Base-by-base conservation (phyloP, 805 yeast species). In the Yarrowia sp. region DNA sequence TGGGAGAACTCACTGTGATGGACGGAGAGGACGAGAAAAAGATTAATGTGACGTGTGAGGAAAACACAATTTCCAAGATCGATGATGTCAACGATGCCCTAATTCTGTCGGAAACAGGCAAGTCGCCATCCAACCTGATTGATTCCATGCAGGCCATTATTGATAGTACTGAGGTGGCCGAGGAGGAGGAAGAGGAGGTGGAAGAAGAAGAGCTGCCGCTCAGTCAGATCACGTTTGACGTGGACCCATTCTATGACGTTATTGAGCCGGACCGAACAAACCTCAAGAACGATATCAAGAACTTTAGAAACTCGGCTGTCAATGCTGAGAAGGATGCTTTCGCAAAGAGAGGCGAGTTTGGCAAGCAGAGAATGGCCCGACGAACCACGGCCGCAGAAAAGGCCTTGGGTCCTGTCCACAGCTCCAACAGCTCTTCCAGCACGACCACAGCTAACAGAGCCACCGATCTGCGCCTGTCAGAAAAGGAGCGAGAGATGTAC, bases 291-390 rank as follows among this genome's bases (percentile, higher is more conserved):
- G 73, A 69, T 14, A 68, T 71, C 35, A 56, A 48, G 24, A 58
- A 63, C 38, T 71, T 71, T 46, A 36, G 73, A 56, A 62, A 66
- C 40, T 67, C 67, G 26, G 65, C 72, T 6, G 28, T 67, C 35
- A 38, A 32, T 19, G 41, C 65, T 24, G 72, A 70, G 52, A 48
- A 52, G 30, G 49, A 30, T 7, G 58, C 67, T 17, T 48, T 49
- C 11, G 65, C 62, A 9, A 67, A 48, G 22, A 66, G 64, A 14
- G 67, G 56, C 32, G 65, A 52, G 43, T 66, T 65, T 51, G 68
- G 67, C 21, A 67, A 64, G 33, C 54, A 64, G 49, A 58, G 65
- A 24, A 30, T 58, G 28, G 51, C 49, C 7, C 24, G 63, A 43
- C 70, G 66, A 40, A 24, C 61, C 2, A 30, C 61, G 12, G 49